phyloP scores from a whole-genome alignment of 2,329 filamentous ascomycete species.

The Diaporthe eres region DNA sequence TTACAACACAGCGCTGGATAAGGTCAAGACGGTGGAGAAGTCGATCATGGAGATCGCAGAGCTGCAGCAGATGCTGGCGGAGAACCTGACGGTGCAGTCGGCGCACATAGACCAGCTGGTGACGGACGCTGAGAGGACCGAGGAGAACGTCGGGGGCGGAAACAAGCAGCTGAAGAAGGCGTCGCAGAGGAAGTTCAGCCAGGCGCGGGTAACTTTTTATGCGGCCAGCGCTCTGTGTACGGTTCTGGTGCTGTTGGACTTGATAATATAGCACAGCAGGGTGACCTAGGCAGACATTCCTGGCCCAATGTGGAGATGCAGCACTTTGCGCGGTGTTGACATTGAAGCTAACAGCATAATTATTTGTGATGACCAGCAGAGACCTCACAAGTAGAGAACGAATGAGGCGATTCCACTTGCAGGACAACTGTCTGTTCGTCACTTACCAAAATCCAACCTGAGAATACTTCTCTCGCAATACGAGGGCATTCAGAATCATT shows the following conservation, averaged over 20 bases:
- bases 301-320: not conserved
- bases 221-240: conserved; percentile 82
- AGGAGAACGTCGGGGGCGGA: conserved; percentile 88
- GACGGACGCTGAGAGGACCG: conserved; percentile 83
- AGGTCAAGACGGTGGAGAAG: conserved; percentile 92
- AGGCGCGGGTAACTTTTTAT: conserved; percentile 84
- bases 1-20: conserved; percentile 93
- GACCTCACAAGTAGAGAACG: not conserved
- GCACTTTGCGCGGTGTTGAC: not conserved
- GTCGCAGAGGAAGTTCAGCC: conserved; percentile 74
- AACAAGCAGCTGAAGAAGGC: conserved; percentile 94
- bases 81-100: conserved; percentile 87
- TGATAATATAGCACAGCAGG: conserved; percentile 63
- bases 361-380: not conserved
- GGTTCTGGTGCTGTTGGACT: conserved; percentile 83
- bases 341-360: not conserved
- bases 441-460: not conserved
- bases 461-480: not conserved
- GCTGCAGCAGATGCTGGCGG: conserved; percentile 88
- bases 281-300: no score
- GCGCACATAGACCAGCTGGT: conserved; percentile 92
- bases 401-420: not conserved
- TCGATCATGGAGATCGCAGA: conserved; percentile 94
- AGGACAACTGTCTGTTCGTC: not conserved
- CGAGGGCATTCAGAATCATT: not conserved